Conservation (phyloP, 2,329 filamentous ascomycete species). For the Penicillium glabrum region DNA sequence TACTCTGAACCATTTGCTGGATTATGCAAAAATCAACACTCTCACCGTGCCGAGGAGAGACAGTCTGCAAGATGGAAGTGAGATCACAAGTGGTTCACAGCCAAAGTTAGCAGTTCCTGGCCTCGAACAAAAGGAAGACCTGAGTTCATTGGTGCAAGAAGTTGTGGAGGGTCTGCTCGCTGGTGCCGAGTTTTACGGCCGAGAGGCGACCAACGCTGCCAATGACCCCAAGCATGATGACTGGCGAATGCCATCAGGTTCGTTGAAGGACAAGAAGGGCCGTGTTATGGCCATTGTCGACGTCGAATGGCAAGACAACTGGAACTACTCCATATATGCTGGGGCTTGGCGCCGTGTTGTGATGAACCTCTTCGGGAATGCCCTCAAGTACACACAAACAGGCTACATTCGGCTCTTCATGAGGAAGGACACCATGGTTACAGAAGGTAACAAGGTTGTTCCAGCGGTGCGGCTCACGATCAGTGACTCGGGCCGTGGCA, state of each 20-base stretch:
- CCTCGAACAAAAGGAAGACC: slow-evolving; percentile 8
- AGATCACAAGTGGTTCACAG: neutral
- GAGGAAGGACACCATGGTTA: slow-evolving; percentile 9
- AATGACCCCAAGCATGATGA: neutral
- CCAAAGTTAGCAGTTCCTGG: slow-evolving; percentile 1
- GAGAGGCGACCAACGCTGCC: neutral
- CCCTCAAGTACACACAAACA: slow-evolving; percentile 48
- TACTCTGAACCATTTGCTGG: slow-evolving; percentile 41
- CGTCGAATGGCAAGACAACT: slow-evolving; percentile 42
- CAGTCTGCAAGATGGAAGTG: neutral
- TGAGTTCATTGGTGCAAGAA: slow-evolving; percentile 16
- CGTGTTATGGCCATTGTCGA: slow-evolving; percentile 35
- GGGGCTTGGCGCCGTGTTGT: slow-evolving; percentile 50
- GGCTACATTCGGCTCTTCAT: slow-evolving; percentile 39
- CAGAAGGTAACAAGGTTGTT: slow-evolving; percentile 1
- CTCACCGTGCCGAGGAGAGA: neutral
- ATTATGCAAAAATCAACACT: slow-evolving; percentile 31
- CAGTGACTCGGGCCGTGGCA: slow-evolving; percentile 28
- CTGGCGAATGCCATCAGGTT: neutral
- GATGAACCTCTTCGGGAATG: slow-evolving; percentile 52
- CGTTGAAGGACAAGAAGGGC: neutral
- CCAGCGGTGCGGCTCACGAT: slow-evolving; percentile 19
- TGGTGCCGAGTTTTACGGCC: slow-evolving; percentile 13
- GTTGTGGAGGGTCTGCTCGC: slow-evolving; percentile 20
- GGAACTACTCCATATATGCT: slow-evolving; percentile 47